Evolutionary conservation across 495 filamentous ascomycete species (phyloP).

Genomic region (Hyaloscypha hepaticicola): DNA sequence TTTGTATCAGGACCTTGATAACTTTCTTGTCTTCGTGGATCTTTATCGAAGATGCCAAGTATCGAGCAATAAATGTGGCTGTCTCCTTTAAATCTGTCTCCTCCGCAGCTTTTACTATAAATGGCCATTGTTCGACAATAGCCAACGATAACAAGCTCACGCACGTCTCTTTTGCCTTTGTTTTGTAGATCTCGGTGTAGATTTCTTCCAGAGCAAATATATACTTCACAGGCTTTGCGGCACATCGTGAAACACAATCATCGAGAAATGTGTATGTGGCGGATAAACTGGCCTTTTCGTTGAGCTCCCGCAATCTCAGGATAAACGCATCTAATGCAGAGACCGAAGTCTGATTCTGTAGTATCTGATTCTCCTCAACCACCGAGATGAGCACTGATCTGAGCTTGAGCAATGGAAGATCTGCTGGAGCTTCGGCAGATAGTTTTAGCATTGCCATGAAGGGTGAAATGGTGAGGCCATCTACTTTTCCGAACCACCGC

Average conservation of each 20-base stretch:
- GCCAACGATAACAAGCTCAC: conserved; percentile 58
- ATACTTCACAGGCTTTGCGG: conserved; percentile 74
- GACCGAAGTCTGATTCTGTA: conserved; percentile 39
- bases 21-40: conserved; percentile 41
- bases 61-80: conserved; percentile 55
- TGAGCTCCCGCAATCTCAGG: conserved; percentile 41
- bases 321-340: conserved; percentile 55
- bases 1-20: conserved; percentile 37
- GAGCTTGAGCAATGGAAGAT: conserved; percentile 43
- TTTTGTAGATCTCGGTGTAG: conserved; percentile 26
- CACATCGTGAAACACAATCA: conserved; percentile 69
- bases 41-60: conserved; percentile 43
- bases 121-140: conserved; percentile 76
- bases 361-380: conserved; percentile 49
- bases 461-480: conserved; percentile 54
- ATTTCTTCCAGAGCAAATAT: conserved; percentile 46
- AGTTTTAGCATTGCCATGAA: conserved; percentile 63
- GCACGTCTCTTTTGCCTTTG: conserved; percentile 21
- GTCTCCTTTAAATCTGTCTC: conserved; percentile 40
- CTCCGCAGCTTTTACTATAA: conserved; percentile 52
- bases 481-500: conserved; percentile 68
- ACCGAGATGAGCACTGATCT: conserved; percentile 48
- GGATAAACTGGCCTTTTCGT: conserved; percentile 23
- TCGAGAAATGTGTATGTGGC: conserved; percentile 68
- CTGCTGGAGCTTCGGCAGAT: conserved; percentile 43